A percentile compares a stretch with the other conserved stretches of the same genome.
phyloP scores from a whole-genome alignment of 495 filamentous ascomycete species.

The Oidiodendron maius region DNA sequence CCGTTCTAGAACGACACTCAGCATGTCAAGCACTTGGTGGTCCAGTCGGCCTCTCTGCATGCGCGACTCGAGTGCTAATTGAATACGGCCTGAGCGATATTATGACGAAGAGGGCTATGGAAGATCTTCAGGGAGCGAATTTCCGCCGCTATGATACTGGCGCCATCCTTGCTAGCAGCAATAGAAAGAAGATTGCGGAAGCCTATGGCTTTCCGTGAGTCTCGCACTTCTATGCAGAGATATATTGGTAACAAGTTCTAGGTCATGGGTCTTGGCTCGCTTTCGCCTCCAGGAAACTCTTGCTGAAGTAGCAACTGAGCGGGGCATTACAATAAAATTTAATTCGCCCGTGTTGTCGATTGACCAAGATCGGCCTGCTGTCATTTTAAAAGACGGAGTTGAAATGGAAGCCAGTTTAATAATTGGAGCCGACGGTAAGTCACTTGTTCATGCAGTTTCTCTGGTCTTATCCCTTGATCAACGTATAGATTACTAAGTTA shows the following conservation, averaged over 20 bases:
- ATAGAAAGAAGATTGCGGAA: not conserved
- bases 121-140: conserved; percentile 37
- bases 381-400: not conserved
- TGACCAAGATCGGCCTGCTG: not conserved
- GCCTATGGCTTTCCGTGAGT: not conserved
- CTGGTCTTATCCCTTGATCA: no score
- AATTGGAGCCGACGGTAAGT: conserved; percentile 2
- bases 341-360: not conserved
- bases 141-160: conserved; percentile 54
- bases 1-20: not conserved
- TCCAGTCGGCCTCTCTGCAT: not conserved
- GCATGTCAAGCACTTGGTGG: not conserved
- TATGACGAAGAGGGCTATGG: not conserved
- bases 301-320: not conserved
- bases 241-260: no score
- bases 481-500: no score
- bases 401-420: not conserved
- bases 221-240: no score
- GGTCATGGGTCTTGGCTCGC: conserved; percentile 54
- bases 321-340: not conserved
- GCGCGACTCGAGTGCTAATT: not conserved
- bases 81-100: not conserved
- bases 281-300: conserved; percentile 53
- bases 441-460: no score
- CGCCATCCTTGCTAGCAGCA: not conserved